Conservation (phyloP, 2,329 filamentous ascomycete species). For the Cercospora janseana region DNA sequence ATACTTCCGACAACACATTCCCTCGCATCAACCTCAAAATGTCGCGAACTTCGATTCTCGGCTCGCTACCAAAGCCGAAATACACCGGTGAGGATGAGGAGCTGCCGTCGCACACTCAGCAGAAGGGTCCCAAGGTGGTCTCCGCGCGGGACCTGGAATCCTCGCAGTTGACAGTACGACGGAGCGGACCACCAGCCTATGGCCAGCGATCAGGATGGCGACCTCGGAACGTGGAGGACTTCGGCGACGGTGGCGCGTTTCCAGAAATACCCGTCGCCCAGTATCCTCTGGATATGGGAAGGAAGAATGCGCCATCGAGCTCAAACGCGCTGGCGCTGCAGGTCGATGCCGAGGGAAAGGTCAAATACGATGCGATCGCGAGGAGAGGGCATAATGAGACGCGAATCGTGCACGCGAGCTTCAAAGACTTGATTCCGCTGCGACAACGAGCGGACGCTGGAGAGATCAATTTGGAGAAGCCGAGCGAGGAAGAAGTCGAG, state of each 20-base stretch:
- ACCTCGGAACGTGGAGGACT: slow-evolving; percentile 83
- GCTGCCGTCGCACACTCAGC: slow-evolving; percentile 65
- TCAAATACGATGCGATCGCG: slow-evolving; percentile 95
- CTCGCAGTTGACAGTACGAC: slow-evolving; percentile 79
- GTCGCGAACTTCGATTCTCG: slow-evolving; percentile 60
- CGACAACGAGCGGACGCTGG: slow-evolving; percentile 90
- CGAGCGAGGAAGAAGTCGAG: slow-evolving; percentile 78
- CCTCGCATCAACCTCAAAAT: slow-evolving; percentile 16
- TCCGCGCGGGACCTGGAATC: slow-evolving; percentile 77
- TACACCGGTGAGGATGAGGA: slow-evolving; percentile 90
- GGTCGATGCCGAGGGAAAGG: slow-evolving; percentile 85
- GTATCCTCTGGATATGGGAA: slow-evolving; percentile 93
- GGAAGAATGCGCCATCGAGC: slow-evolving; percentile 61
- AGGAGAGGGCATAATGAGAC: slow-evolving; percentile 80
- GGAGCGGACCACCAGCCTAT: slow-evolving; percentile 81
- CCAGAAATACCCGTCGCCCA: slow-evolving; percentile 92
- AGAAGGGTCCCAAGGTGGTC: slow-evolving; percentile 78
- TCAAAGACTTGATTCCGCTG: slow-evolving; percentile 94
- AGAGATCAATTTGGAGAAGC: slow-evolving; percentile 81
- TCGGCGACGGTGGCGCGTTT: slow-evolving; percentile 93
- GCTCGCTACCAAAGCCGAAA: slow-evolving; percentile 81
- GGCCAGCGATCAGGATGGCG: slow-evolving; percentile 87
- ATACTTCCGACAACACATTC: neutral
- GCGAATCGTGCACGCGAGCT: slow-evolving; percentile 87
- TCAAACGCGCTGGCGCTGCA: slow-evolving; percentile 91